phyloP scores from a whole-genome alignment of 768 basidiomycete species.

The Leccinum fibrillosum region DNA sequence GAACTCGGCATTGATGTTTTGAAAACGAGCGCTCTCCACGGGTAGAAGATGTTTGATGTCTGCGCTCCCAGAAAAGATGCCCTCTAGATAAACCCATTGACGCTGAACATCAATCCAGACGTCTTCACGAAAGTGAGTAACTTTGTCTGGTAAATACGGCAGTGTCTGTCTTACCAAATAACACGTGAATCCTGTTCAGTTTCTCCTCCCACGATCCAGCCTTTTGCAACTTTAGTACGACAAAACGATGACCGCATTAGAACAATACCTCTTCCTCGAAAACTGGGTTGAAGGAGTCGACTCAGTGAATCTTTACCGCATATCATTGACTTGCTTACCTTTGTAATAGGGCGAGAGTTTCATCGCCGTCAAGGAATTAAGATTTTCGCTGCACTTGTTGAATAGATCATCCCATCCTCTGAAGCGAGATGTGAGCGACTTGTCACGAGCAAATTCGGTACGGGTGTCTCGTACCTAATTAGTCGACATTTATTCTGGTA shows the following conservation, averaged over 20 bases:
- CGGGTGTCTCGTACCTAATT: conserved; percentile 55
- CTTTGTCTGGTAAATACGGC: background rate
- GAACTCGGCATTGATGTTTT: conserved; percentile 98
- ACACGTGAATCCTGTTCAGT: conserved; percentile 91
- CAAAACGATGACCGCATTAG: background rate
- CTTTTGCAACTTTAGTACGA: conserved; percentile 30
- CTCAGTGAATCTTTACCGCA: background rate
- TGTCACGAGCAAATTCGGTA: background rate
- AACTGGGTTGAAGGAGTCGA: conserved; percentile 41
- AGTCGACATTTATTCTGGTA: conserved; percentile 99
- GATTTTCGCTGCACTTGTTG: conserved; percentile 94
- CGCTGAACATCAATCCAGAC: conserved; percentile 99
- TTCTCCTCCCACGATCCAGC: conserved; percentile 96
- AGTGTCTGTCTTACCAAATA: conserved; percentile 67
- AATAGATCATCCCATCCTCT: conserved; percentile 98
- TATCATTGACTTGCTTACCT: conserved; percentile 43
- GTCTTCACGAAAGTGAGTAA: conserved; percentile 44
- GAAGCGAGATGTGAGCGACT: conserved; percentile 10
- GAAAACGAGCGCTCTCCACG: conserved; percentile 95
- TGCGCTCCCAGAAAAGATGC: conserved; percentile 98
- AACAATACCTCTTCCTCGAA: conserved; percentile 78
- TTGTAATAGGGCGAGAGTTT: conserved; percentile 98
- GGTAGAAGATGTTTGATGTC: conserved; percentile 99
- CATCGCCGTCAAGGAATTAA: conserved; percentile 96
- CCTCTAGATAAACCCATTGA: conserved; percentile 99